Evolutionary conservation across 2,329 filamentous ascomycete genomes (phyloP).

Genomic region (Ophiostoma quercus): DNA sequence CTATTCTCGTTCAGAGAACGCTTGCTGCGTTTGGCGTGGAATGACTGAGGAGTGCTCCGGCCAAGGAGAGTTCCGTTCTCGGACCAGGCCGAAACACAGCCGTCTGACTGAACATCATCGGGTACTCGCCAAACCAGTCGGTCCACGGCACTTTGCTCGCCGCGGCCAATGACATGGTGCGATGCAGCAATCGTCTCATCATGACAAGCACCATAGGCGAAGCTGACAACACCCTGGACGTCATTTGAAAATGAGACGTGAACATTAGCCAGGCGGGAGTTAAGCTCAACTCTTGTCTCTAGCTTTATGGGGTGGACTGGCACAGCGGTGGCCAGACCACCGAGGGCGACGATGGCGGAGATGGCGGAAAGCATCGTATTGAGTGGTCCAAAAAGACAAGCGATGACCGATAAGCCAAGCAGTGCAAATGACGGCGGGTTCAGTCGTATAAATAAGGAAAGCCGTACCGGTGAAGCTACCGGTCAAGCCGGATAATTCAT

Average conservation of each 20-base stretch:
- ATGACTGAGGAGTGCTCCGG: background rate
- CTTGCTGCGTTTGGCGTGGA: background rate
- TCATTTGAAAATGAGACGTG: background rate
- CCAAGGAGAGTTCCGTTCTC: background rate
- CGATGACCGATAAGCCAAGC: background rate
- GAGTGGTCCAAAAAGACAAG: background rate
- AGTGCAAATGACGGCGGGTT: background rate
- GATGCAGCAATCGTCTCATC: background rate
- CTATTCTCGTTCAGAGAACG: background rate
- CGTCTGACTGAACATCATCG: background rate
- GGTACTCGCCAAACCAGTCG: conserved; percentile 11
- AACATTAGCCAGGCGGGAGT: background rate
- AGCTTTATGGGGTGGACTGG: conserved; percentile 6
- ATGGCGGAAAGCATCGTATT: background rate
- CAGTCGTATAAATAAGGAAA: background rate
- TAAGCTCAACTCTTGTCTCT: background rate
- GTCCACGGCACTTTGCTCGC: background rate
- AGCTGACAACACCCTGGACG: background rate
- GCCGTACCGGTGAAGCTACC: background rate
- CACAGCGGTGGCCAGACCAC: background rate
- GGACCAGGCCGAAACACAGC: conserved; percentile 10
- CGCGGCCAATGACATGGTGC: background rate
- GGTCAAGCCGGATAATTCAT: background rate
- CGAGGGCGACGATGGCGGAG: background rate
- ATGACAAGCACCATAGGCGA: conserved; percentile 1